phyloP scores from a whole-genome alignment of 305 asterid genomes.

The Fraxinus platypoda region DNA sequence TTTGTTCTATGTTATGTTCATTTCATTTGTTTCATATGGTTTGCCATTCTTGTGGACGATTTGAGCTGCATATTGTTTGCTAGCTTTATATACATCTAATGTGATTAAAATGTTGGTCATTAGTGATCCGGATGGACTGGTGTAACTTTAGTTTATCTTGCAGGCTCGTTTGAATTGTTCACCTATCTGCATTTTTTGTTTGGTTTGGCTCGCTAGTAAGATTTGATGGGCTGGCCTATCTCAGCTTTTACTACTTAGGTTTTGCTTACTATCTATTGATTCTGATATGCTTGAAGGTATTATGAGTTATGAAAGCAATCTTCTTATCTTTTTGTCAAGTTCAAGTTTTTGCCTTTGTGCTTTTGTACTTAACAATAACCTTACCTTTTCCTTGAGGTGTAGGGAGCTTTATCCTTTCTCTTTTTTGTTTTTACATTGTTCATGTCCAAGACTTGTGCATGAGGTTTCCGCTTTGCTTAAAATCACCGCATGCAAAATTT shows the following conservation, averaged over 20 bases:
- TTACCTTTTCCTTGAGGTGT: background rate
- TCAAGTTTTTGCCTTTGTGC: background rate
- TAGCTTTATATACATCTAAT: background rate
- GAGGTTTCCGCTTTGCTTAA: background rate
- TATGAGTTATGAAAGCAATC: background rate
- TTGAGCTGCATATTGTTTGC: background rate
- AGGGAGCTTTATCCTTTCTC: background rate
- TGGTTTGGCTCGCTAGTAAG: background rate
- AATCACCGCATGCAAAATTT: background rate
- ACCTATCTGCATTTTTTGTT: background rate
- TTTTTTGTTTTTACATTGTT: background rate
- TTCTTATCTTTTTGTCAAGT: background rate
- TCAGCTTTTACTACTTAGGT: background rate
- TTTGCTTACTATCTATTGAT: background rate
- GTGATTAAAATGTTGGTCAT: background rate
- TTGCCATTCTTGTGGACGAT: background rate
- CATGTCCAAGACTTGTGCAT: background rate
- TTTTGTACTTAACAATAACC: background rate
- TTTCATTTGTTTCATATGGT: background rate
- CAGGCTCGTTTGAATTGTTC: slow-evolving; percentile 8
- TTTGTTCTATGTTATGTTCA: background rate
- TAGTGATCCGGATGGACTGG: background rate
- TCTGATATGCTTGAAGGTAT: background rate
- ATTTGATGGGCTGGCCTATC: background rate
- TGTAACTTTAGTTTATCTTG: background rate